Conservation (phyloP, 805 yeast genomes). For the Peterozyma xylosa region DNA sequence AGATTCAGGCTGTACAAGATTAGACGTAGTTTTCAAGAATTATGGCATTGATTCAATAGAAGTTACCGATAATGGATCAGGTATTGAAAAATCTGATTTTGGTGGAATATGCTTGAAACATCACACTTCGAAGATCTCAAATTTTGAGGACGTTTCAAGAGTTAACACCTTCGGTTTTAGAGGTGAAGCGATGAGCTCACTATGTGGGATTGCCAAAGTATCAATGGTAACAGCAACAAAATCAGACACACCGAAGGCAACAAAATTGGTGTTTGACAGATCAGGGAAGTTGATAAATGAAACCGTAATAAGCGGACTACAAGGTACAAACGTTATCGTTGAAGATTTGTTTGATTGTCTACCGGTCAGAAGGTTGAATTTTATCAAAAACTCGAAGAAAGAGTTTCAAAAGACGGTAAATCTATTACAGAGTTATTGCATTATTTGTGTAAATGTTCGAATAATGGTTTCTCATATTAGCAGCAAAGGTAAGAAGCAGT, state of each 20-base stretch:
- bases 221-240: slow-evolving; percentile 41
- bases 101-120: slow-evolving; percentile 50
- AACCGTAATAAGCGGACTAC: slow-evolving; percentile 38
- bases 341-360: slow-evolving; percentile 53
- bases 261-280: slow-evolving; percentile 42
- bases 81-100: slow-evolving; percentile 48
- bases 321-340: slow-evolving; percentile 64
- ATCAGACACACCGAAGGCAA: slow-evolving; percentile 47
- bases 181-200: slow-evolving; percentile 74
- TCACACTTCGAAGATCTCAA: slow-evolving; percentile 56
- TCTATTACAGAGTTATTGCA: slow-evolving; percentile 58
- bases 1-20: slow-evolving; percentile 65
- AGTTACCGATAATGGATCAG: slow-evolving; percentile 61
- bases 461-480: slow-evolving; percentile 52
- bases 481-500: slow-evolving; percentile 37
- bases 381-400: slow-evolving; percentile 55
- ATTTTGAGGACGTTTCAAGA: slow-evolving; percentile 44
- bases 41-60: slow-evolving; percentile 71
- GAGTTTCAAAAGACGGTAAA: slow-evolving; percentile 67
- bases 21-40: slow-evolving; percentile 63
- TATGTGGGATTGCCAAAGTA: slow-evolving; percentile 49
- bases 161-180: slow-evolving; percentile 65
- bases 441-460: slow-evolving; percentile 51
- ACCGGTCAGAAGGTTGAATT: slow-evolving; percentile 79
- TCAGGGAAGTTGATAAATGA: slow-evolving; percentile 41